Conservation (phyloP, 169 alveolate genomes). For the Plasmodium gonderi region DNA sequence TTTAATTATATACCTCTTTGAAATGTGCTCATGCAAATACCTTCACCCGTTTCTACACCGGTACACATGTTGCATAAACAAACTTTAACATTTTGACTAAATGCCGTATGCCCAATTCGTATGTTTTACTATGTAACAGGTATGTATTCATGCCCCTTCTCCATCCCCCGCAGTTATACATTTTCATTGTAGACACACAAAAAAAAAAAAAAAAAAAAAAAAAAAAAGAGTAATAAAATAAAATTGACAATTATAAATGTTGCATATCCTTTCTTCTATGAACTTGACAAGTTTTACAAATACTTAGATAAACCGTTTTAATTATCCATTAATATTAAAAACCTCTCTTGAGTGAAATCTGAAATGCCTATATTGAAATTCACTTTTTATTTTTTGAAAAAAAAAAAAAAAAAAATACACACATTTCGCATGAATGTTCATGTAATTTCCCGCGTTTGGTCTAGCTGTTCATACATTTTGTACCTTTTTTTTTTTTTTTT, state of each 20-base stretch:
- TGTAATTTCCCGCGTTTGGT: background rate
- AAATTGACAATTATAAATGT: too few species aligned
- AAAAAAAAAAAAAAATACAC: background rate
- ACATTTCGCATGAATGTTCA: background rate
- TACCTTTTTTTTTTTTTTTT: background rate
- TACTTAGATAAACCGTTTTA: background rate
- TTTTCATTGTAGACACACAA: background rate
- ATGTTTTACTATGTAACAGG: background rate
- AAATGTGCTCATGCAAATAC: background rate
- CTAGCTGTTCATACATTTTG: too few species aligned
- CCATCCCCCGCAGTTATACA: too few species aligned
- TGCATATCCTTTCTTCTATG: background rate
- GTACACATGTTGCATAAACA: background rate
- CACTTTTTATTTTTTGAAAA: background rate
- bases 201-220: too few species aligned
- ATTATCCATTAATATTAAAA: background rate
- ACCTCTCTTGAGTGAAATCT: background rate
- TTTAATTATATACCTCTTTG: background rate
- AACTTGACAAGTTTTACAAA: background rate
- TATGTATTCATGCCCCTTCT: background rate
- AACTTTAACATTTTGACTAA: background rate
- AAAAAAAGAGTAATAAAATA: too few species aligned
- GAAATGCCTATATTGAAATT: background rate
- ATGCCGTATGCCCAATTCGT: background rate
- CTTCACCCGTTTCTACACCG: background rate